These are phyloP conservation scores for Colletotrichum costaricense DNA, from an alignment of 2,329 filamentous ascomycete species.

Conservation along the genomic window DNA sequence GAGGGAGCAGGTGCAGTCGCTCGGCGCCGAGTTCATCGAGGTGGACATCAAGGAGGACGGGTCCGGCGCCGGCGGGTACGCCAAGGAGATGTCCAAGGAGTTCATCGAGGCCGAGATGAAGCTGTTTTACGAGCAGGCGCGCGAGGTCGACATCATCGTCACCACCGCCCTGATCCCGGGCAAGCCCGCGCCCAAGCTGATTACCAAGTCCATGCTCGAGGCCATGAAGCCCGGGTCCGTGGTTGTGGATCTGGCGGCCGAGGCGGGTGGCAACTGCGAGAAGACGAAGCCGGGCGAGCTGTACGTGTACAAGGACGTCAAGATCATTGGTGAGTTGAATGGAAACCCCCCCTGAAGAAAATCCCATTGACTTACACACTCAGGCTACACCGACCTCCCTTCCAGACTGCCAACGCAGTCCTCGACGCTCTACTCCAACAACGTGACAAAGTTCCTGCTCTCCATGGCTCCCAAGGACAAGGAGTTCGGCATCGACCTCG, in stretches of 20 bases:
- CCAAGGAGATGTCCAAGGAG: constrained; percentile 94
- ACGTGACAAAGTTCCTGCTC: constrained; percentile 88
- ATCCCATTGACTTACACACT: constrained; percentile 39
- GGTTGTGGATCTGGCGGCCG: constrained; percentile 87
- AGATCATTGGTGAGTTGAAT: constrained; percentile 76
- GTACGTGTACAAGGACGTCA: constrained; percentile 79
- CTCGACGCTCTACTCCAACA: constrained; percentile 92
- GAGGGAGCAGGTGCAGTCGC: constrained; percentile 88
- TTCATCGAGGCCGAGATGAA: constrained; percentile 96
- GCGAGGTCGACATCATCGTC: constrained; percentile 91
- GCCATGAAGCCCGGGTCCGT: constrained; percentile 93
- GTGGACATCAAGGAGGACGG: constrained; percentile 88
- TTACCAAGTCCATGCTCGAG: constrained; percentile 82
- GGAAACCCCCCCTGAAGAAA: background rate
- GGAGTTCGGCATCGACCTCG: constrained; percentile 82
- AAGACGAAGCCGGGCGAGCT: constrained; percentile 81
- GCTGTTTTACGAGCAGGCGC: constrained; percentile 87
- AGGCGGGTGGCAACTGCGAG: constrained; percentile 90
- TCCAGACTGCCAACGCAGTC: constrained; percentile 89
- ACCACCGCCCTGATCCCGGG: constrained; percentile 94
- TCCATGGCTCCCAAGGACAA: constrained; percentile 84
- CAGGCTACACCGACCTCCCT: constrained; percentile 86
- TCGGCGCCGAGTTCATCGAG: constrained; percentile 91
- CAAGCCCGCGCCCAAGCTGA: constrained; percentile 83
- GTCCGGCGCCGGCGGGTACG: constrained; percentile 86